phyloP scores from a whole-genome alignment of 257 asterid genomes.

The Nicotiana tomentosiformis region DNA sequence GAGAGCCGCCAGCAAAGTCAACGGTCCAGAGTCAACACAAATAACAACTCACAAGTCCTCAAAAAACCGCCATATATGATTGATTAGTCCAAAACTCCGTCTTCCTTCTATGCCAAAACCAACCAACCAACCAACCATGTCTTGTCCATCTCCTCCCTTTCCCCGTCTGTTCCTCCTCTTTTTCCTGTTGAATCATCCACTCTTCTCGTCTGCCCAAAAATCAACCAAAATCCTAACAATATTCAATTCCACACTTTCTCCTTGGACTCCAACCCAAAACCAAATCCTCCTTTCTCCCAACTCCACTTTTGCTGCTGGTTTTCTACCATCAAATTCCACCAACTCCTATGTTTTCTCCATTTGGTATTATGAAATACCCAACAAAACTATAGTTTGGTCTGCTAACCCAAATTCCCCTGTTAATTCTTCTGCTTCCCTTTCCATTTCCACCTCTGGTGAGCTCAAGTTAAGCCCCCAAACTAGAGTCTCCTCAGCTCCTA shows the following conservation, averaged over 20 bases:
- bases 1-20: too few relatives aligned
- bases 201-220: not conserved
- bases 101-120: too few relatives aligned
- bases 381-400: slow-evolving; percentile 49
- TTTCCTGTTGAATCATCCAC: not conserved
- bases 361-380: slow-evolving; percentile 44
- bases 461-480: slow-evolving; percentile 29
- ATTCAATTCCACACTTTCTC: not conserved
- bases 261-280: slow-evolving; percentile 63
- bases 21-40: too few relatives aligned
- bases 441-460: slow-evolving; percentile 45
- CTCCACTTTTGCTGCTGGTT: slow-evolving; percentile 42
- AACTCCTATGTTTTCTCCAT: slow-evolving; percentile 54
- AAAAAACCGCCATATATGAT: too few relatives aligned
- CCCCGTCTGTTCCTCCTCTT: not conserved
- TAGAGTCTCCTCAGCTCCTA: slow-evolving; percentile 24
- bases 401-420: slow-evolving; percentile 38
- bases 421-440: slow-evolving; percentile 40
- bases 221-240: not conserved
- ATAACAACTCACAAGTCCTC: too few relatives aligned
- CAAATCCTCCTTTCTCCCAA: slow-evolving; percentile 50
- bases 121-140: not conserved
- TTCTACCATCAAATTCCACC: slow-evolving; percentile 19
- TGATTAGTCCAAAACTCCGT: too few relatives aligned
- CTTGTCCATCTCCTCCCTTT: not conserved